phyloP scores from a whole-genome alignment of 2,329 filamentous ascomycete species.

The Ophiobolus disseminans region DNA sequence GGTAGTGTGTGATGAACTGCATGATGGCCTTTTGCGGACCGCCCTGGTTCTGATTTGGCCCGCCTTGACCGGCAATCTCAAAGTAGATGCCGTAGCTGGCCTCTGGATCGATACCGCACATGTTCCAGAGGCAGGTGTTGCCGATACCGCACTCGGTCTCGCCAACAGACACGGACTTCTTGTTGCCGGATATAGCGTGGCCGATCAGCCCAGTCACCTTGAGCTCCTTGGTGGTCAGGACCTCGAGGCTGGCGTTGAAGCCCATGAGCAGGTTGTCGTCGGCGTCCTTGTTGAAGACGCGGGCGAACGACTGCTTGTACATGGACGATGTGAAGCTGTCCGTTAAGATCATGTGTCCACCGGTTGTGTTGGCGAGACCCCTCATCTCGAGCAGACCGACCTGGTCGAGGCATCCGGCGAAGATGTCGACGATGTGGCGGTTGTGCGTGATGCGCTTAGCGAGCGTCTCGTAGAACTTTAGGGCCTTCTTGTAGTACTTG shows the following conservation, averaged over 20 bases:
- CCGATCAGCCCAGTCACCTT: conserved; percentile 98
- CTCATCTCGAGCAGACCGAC: conserved; percentile 99
- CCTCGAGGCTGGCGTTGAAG: conserved; percentile 95
- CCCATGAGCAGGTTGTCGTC: conserved; percentile 97
- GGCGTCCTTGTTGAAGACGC: conserved; percentile 95
- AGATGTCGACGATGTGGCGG: conserved; percentile 96
- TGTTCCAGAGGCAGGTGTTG: conserved; percentile 99
- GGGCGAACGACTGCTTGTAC: conserved; percentile 98
- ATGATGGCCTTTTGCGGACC: conserved; percentile 92
- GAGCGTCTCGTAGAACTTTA: conserved; percentile 96
- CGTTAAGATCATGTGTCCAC: conserved; percentile 96
- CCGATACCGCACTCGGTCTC: conserved; percentile 98
- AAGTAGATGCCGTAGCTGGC: conserved; percentile 97
- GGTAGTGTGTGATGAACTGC: conserved; percentile 98
- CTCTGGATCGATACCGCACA: conserved; percentile 96
- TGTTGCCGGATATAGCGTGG: conserved; percentile 95
- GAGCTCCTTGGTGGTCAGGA: conserved; percentile 95
- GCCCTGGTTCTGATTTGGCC: conserved; percentile 83
- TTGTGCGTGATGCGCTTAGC: conserved; percentile 96
- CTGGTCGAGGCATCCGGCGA: conserved; percentile 95
- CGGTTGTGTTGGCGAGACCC: conserved; percentile 91
- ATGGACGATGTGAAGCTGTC: conserved; percentile 99
- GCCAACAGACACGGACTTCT: conserved; percentile 95
- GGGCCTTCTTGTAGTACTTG: conserved; percentile 99
- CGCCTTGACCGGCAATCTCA: conserved; percentile 93